phyloP scores from a whole-genome alignment of 1,284 basidiomycete genomes.

The Calocybe gambosa region DNA sequence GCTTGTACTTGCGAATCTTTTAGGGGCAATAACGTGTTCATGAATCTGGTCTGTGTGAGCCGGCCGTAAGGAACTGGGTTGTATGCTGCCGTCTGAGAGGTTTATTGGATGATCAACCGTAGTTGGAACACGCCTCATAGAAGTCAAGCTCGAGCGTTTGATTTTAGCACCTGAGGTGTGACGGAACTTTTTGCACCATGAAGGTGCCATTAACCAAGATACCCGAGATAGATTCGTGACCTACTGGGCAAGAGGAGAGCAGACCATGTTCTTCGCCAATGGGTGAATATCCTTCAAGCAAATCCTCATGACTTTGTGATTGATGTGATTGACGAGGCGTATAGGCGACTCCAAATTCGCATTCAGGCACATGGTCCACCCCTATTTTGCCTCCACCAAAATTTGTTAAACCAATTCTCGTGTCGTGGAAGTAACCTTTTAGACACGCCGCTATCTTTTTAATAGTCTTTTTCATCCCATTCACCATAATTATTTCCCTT shows the following conservation, averaged over 20 bases:
- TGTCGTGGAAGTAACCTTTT: not conserved
- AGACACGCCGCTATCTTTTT: constrained; percentile 11
- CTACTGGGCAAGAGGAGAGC: constrained; percentile 10
- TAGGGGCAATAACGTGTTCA: not conserved
- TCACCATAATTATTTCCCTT: not conserved
- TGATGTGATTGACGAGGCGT: not conserved
- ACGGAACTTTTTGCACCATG: constrained; percentile 9
- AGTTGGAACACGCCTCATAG: not conserved
- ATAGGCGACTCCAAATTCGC: not conserved
- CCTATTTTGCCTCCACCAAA: not conserved
- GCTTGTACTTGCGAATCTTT: constrained; percentile 5
- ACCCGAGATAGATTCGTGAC: constrained; percentile 1
- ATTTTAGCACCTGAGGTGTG: constrained; percentile 15
- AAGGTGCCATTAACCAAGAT: not conserved
- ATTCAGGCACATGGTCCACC: not conserved
- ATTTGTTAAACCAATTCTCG: not conserved
- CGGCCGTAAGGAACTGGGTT: not conserved
- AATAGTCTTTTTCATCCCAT: constrained; percentile 12
- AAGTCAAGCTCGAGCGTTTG: constrained; percentile 9
- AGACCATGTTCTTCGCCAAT: not conserved
- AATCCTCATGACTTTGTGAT: not conserved
- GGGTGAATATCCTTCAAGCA: constrained; percentile 1
- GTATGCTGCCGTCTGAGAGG: too few species aligned
- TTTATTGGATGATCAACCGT: not conserved
- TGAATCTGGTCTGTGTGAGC: not conserved